Conservation (phyloP, 169 alveolate genomes). For the Cryptosporidium canis region DNA sequence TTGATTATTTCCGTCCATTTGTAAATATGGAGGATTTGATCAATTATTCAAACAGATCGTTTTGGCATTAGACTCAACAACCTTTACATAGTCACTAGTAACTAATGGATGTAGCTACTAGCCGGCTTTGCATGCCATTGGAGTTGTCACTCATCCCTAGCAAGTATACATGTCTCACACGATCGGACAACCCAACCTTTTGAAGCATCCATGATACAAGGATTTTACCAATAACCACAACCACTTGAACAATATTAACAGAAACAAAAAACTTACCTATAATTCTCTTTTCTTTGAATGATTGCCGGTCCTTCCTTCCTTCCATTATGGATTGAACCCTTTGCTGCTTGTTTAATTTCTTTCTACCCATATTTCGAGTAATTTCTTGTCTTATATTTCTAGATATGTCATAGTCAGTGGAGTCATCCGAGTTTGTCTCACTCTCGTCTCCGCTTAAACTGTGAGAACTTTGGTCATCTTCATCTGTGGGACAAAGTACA, state of each 20-base stretch:
- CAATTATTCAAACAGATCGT: background rate
- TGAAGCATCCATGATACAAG: too few species aligned
- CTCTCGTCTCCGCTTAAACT: background rate
- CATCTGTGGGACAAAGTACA: background rate
- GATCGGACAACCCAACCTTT: too few species aligned
- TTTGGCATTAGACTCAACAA: slow-evolving; percentile 74
- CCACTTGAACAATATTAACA: background rate
- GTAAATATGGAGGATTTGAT: background rate
- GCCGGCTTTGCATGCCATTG: slow-evolving; percentile 73
- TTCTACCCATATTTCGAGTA: background rate
- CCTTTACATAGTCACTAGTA: slow-evolving; percentile 58
- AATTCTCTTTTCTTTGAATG: slow-evolving; percentile 46
- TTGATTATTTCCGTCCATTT: background rate
- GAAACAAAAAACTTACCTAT: slow-evolving; percentile 50
- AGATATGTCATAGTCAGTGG: background rate
- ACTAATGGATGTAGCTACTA: slow-evolving; percentile 18
- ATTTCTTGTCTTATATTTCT: slow-evolving; percentile 21
- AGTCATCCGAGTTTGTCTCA: background rate
- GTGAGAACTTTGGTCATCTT: background rate
- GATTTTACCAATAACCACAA: background rate
- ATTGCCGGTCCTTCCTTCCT: slow-evolving; percentile 54
- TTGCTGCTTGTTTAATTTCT: slow-evolving; percentile 14
- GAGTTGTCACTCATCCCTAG: background rate
- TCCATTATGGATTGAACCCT: slow-evolving; percentile 34
- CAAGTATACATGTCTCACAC: too few species aligned